These are phyloP conservation scores for Mrakia blollopis DNA, from an alignment of 768 basidiomycete species.

Conservation along the genomic window DNA sequence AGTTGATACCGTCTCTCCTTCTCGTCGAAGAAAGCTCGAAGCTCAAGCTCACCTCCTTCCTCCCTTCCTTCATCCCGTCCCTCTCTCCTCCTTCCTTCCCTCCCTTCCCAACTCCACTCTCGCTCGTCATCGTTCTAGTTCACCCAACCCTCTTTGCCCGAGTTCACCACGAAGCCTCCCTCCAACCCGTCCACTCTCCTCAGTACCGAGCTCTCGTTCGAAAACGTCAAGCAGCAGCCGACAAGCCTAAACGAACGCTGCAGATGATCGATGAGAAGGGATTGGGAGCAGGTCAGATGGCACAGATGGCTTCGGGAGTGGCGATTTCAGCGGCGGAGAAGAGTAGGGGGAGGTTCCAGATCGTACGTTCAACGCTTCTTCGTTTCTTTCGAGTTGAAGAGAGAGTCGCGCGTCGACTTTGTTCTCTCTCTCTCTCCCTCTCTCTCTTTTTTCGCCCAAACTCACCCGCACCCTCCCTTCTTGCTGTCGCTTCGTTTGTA, in stretches of 20 bases:
- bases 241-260: constrained; percentile 62
- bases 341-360: constrained; percentile 54
- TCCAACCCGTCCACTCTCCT: constrained; percentile 63
- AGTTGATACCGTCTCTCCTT: too few relatives aligned
- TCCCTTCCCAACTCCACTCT: not conserved
- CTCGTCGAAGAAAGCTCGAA: not conserved
- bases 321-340: constrained; percentile 14
- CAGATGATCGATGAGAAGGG: constrained; percentile 63
- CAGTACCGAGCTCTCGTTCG: constrained; percentile 68
- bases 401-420: constrained; percentile 47
- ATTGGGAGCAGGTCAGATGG: constrained; percentile 52
- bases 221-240: constrained; percentile 61
- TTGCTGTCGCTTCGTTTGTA: constrained; percentile 36
- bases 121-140: not conserved
- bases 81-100: not conserved
- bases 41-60: not conserved
- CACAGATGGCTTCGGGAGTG: constrained; percentile 68
- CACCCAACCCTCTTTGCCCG: constrained; percentile 40
- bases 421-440: constrained; percentile 56
- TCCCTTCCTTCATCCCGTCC: constrained; percentile 2
- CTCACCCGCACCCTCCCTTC: constrained; percentile 34
- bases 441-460: not conserved
- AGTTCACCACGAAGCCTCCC: constrained; percentile 73
- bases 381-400: not conserved
- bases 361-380: constrained; percentile 29